Percentiles rank a stretch among this genome's conserved stretches.
Evolutionary conservation across 106 monocot genomes (phyloP).

Genomic region (Chionographis japonica): DNA sequence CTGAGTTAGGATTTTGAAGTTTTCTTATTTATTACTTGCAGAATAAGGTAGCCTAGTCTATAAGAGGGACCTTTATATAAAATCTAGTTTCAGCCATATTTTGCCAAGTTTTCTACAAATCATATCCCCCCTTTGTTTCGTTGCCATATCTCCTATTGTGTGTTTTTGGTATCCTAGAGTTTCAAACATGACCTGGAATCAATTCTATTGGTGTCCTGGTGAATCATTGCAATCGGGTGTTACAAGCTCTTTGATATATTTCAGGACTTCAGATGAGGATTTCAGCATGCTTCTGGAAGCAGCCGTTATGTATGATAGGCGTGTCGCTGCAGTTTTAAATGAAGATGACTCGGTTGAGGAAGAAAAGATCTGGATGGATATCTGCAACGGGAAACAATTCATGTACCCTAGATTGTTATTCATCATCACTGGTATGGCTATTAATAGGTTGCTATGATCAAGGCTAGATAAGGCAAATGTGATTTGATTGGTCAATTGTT

Average conservation of each 20-base stretch:
- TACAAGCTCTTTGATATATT: conserved; percentile 6
- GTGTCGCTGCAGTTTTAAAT: conserved; percentile 53
- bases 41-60: too few species aligned
- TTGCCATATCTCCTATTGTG: too few species aligned
- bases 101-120: too few species aligned
- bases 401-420: conserved; percentile 80
- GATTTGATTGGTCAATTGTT: conserved; percentile 1
- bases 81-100: too few species aligned
- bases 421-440: conserved; percentile 70
- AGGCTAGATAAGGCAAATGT: neutral
- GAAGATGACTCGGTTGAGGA: conserved; percentile 72
- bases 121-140: too few species aligned
- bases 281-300: conserved; percentile 92
- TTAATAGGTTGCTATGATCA: neutral
- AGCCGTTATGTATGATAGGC: conserved; percentile 77
- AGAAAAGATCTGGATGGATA: conserved; percentile 61
- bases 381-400: conserved; percentile 42
- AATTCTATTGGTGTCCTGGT: too few species aligned
- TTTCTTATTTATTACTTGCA: too few species aligned
- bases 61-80: too few species aligned
- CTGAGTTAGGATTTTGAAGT: too few species aligned
- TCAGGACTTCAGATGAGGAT: conserved; percentile 98
- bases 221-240: too few species aligned
- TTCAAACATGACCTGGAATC: too few species aligned
- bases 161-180: too few species aligned